A percentile compares a stretch with the other conserved stretches of the same genome.
phyloP scores from a whole-genome alignment of 202 grass and related monocot genomes.

The Carex sylvatica region DNA sequence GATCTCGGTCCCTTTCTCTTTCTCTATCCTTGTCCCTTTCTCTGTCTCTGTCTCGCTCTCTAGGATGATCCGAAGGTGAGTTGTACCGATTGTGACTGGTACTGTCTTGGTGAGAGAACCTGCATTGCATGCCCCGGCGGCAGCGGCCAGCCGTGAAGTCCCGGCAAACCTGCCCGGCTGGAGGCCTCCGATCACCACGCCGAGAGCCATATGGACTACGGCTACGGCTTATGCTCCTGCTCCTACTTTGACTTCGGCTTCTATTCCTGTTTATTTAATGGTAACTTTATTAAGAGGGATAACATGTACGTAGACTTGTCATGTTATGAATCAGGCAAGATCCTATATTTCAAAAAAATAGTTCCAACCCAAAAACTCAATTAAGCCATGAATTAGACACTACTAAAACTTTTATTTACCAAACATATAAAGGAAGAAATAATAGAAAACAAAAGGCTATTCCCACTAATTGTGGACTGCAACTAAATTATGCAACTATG shows the following conservation, averaged over 20 bases:
- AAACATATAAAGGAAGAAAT: conserved; percentile 12
- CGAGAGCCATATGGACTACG: conserved; percentile 46
- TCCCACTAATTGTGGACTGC: not conserved
- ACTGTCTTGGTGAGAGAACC: conserved; percentile 76
- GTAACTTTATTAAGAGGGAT: not conserved
- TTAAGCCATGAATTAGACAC: not conserved
- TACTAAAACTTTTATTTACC: not conserved
- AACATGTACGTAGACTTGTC: not conserved
- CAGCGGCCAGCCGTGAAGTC: conserved; percentile 86
- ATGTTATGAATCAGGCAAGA: not conserved
- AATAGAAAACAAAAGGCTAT: not conserved
- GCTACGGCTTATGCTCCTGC: conserved; percentile 44
- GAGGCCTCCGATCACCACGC: conserved; percentile 31
- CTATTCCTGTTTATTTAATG: conserved; percentile 42
- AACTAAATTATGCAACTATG: not conserved
- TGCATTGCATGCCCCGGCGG: conserved; percentile 70
- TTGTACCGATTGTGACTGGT: conserved; percentile 7
- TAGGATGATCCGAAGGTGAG: conserved; percentile 19
- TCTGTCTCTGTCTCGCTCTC: conserved; percentile 18
- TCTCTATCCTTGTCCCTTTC: conserved; percentile 8
- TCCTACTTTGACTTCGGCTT: conserved; percentile 58
- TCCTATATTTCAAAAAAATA: not conserved
- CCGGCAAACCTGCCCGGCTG: conserved; percentile 49
- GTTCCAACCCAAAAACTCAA: not conserved
- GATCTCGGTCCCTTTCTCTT: conserved; percentile 6